Base-by-base conservation (phyloP, 345 rosid genomes). In the Murraya paniculata region DNA sequence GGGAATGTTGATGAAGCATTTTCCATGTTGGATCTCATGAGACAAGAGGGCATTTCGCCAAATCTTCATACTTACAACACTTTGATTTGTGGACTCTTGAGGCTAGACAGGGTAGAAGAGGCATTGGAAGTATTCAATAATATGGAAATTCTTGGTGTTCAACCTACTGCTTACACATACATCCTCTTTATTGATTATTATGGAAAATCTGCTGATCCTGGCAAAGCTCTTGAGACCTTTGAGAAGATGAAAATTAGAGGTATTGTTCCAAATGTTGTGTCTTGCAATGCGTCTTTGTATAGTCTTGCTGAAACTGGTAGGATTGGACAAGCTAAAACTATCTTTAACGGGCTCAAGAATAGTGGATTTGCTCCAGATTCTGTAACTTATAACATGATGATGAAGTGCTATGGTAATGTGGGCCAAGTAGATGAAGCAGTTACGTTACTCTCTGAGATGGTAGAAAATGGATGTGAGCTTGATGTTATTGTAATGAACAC, bases 321-420 rank as follows among this genome's bases (percentile, higher is more conserved):
- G 86, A 86, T 89, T 71, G 74, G 79, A 39, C 93, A 95, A 86
- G 99, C 97, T 1, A 90, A 92, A 75, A 87, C 84, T 72, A 85
- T 95, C 71, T 95, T 92, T 79, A 79, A 83, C 48, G 88, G 89
- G 31, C 87, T 95, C 61, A 92, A 86, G 82, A 83, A 80, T 38
- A 84, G 81, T 16, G 98, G 98, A 30, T 83, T 95, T 57, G 81
- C 82, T 18, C 91, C 96, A 31, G 98, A 95, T 88, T 88, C 96
- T 68, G 89, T 93, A 62, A 91, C 96, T 21, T 95, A 95, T 89
- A 93, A 92, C 90, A 92, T 92, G 96, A 93, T 93, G 98, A 93
- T 95, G 93, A 95, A 87, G 83, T 95, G 98, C 88, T 91, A 86
- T 62, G 87, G 92, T 73, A 90, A 93, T 80, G 94, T 72, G 59